A percentile compares a stretch with the other conserved stretches of the same genome.
Evolutionary conservation across 2,329 filamentous ascomycete genomes (phyloP).

Genomic region (Coccinonectria pachysandricola): DNA sequence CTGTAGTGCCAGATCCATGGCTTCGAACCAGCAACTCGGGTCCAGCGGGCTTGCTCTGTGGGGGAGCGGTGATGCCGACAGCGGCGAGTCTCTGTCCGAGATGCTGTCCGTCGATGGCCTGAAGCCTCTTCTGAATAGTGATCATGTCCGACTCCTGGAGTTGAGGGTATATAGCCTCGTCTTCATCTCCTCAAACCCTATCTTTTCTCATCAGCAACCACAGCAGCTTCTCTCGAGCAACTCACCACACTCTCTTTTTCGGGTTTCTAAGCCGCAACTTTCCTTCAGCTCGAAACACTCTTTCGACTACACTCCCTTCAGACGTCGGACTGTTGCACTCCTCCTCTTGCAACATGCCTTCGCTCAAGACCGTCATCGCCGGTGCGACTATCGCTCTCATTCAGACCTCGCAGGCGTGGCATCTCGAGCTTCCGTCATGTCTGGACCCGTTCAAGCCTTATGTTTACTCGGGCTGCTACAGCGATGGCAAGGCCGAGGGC

Average conservation of each 20-base stretch:
- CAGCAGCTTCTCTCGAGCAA: slow-evolving; percentile 6
- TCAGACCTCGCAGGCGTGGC: slow-evolving; percentile 28
- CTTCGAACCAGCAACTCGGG: too few relatives aligned
- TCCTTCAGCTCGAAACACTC: slow-evolving; percentile 12
- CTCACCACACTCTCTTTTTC: slow-evolving; percentile 10
- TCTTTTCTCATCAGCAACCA: not conserved
- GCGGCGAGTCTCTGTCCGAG: too few relatives aligned
- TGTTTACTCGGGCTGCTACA: slow-evolving; percentile 37
- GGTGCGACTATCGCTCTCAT: slow-evolving; percentile 29
- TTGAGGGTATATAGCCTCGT: too few relatives aligned
- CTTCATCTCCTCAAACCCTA: not conserved
- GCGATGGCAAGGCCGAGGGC: slow-evolving; percentile 23
- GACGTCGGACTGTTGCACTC: slow-evolving; percentile 5
- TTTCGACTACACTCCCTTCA: slow-evolving; percentile 10
- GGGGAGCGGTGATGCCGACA: too few relatives aligned
- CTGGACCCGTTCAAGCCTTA: slow-evolving; percentile 35
- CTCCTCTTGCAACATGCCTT: slow-evolving; percentile 10
- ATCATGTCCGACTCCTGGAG: too few relatives aligned
- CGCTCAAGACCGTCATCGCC: slow-evolving; percentile 21
- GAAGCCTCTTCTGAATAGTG: too few relatives aligned
- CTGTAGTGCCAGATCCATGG: too few relatives aligned
- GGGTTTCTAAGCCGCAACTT: slow-evolving; percentile 6
- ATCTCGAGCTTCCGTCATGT: slow-evolving; percentile 35
- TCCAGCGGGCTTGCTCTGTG: too few relatives aligned
- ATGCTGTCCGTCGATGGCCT: too few relatives aligned